These are phyloP conservation scores for Rhododendron simsii DNA, from an alignment of 148 eudicot species.

Conservation along the genomic window DNA sequence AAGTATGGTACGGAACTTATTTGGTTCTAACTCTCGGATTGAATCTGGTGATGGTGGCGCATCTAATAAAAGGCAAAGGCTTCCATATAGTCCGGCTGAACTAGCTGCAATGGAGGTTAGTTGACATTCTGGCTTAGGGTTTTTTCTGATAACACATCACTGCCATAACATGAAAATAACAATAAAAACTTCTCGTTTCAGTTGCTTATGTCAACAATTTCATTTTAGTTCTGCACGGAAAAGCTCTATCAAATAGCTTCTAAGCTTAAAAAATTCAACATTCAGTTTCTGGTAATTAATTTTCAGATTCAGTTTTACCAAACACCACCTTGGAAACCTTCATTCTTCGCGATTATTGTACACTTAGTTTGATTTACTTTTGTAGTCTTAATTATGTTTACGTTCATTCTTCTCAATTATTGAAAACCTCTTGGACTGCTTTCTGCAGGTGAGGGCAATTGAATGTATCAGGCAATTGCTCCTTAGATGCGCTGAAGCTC, in stretches of 20 bases:
- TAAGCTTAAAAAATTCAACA: background rate
- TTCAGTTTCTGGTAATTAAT: background rate
- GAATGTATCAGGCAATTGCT: slow-evolving; percentile 95
- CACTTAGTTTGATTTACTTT: background rate
- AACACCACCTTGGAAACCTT: background rate
- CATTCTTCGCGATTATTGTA: background rate
- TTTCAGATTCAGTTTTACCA: background rate
- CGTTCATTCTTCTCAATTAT: background rate
- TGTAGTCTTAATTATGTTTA: background rate
- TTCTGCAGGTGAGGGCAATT: slow-evolving; percentile 83
- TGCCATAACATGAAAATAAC: background rate
- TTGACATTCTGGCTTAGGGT: background rate
- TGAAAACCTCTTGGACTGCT: background rate
- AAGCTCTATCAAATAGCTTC: background rate
- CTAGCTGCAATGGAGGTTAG: slow-evolving; percentile 92
- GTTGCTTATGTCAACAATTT: background rate
- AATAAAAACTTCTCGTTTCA: background rate
- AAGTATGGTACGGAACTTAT: slow-evolving; percentile 63
- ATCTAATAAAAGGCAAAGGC: slow-evolving; percentile 81
- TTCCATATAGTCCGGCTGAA: slow-evolving; percentile 83
- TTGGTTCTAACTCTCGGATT: slow-evolving; percentile 65
- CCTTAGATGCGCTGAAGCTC: slow-evolving; percentile 88
- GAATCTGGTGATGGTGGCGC: slow-evolving; percentile 54
- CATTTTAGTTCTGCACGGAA: background rate
- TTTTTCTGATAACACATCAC: background rate